Base-by-base conservation (phyloP, 192 early-diverging fungal species). In the Thoreauomyces humboldtii region DNA sequence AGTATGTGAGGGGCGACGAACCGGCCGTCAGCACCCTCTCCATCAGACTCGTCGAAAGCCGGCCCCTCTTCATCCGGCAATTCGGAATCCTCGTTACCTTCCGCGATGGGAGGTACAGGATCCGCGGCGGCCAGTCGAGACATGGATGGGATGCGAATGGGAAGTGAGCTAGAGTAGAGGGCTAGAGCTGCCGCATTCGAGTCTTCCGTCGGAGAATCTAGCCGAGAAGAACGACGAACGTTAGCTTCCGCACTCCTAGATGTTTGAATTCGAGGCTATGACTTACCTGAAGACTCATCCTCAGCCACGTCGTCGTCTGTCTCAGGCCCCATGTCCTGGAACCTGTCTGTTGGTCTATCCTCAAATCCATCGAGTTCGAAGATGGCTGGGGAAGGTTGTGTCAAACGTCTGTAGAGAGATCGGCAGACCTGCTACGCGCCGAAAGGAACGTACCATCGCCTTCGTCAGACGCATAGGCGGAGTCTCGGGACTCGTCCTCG, bases 1-100 rank as follows among this genome's bases (percentile, higher is more conserved):
- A 69, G 33, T 0, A 69, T 53, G 44, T 69, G 67, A 25, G 67
- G 67, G n/a, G 67, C 67, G 14, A 69, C 59, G 62, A 69, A 69
- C 2, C 31, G 7, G 2, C 51, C 61, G 17, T 69, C 37, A n/a
- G 33, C 66, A 1, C 17, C 58, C 25, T 55, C 51, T 21, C 53
- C 67, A 7, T 47, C 31, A 27, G 31, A 17, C 24, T 55, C n/a
- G n/a, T n/a, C n/a, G n/a, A n/a, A n/a, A n/a, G n/a, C n/a, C n/a
- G n/a, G n/a, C n/a, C n/a, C n/a, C n/a, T n/a, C n/a, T n/a, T n/a
- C n/a, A n/a, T n/a, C n/a, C n/a, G n/a, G n/a, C n/a, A n/a, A n/a
- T n/a, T n/a, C n/a, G n/a, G n/a, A n/a, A n/a, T n/a, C n/a, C 32
- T 5, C 47, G 22, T 24, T 31, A 15, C 32, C 32, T 34, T 32